phyloP scores from a whole-genome alignment of 2,329 filamentous ascomycete species.

The Cadophora malorum region DNA sequence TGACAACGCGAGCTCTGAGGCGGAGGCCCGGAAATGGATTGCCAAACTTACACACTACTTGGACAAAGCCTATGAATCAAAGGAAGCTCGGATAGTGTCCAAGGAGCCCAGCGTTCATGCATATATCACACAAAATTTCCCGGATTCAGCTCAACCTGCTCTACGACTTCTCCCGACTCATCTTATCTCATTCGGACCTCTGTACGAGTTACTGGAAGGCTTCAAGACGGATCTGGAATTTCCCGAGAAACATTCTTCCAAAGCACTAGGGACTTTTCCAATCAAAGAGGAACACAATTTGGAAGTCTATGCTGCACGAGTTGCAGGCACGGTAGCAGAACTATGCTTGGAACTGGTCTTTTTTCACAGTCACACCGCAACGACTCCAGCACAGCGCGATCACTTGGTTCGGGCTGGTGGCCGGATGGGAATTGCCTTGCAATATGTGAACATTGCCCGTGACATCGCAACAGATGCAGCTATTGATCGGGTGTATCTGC shows the following conservation, averaged over 20 bases:
- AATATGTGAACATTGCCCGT: slow-evolving; percentile 78
- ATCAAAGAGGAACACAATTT: slow-evolving; percentile 66
- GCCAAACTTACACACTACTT: slow-evolving; percentile 63
- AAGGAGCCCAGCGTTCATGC: slow-evolving; percentile 30
- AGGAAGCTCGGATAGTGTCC: slow-evolving; percentile 39
- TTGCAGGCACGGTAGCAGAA: slow-evolving; percentile 75
- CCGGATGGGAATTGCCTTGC: slow-evolving; percentile 75
- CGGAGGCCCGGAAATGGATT: slow-evolving; percentile 64
- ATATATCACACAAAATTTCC: slow-evolving; percentile 41
- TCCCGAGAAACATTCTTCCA: slow-evolving; percentile 32
- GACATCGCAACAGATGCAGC: slow-evolving; percentile 73
- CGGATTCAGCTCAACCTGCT: slow-evolving; percentile 49
- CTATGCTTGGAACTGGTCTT: slow-evolving; percentile 72
- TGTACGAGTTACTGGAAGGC: slow-evolving; percentile 69
- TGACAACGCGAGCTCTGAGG: slow-evolving; percentile 62
- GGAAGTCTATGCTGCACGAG: slow-evolving; percentile 67
- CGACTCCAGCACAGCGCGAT: slow-evolving; percentile 43
- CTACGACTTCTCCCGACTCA: slow-evolving; percentile 64
- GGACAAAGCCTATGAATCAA: slow-evolving; percentile 55
- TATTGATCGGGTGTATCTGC: slow-evolving; percentile 72
- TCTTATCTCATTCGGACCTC: slow-evolving; percentile 61
- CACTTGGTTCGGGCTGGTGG: slow-evolving; percentile 62
- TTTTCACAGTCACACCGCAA: slow-evolving; percentile 51
- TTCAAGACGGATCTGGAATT: slow-evolving; percentile 74
- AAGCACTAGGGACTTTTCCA: slow-evolving; percentile 51